phyloP scores from a whole-genome alignment of 2,329 filamentous ascomycete species.

The Diaporthe sp. region DNA sequence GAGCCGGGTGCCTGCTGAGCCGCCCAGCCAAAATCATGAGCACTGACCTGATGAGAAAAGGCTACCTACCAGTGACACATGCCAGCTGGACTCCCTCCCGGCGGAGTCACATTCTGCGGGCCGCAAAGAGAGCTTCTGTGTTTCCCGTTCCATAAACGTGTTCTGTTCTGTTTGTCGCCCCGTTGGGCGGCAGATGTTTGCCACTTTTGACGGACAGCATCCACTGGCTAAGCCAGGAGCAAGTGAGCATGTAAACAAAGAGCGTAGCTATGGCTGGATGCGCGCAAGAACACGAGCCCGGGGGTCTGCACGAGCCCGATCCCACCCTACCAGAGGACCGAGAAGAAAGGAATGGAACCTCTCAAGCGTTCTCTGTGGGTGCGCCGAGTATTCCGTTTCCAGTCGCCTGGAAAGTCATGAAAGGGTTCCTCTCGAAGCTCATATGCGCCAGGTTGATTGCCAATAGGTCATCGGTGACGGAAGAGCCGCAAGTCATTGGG shows the following conservation, averaged over 20 bases:
- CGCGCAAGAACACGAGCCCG: background rate
- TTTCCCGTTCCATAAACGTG: slow-evolving; percentile 7
- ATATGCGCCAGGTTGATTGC: slow-evolving; percentile 12
- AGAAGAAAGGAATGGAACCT: background rate
- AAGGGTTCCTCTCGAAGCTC: background rate
- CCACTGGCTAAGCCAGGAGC: background rate
- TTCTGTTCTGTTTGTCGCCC: slow-evolving; percentile 22
- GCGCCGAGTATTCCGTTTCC: slow-evolving; percentile 1
- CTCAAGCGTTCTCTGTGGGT: background rate
- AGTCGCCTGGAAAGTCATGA: slow-evolving; percentile 7
- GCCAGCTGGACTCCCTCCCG: slow-evolving; percentile 18
- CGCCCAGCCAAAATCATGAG: slow-evolving; percentile 9
- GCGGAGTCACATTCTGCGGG: slow-evolving; percentile 16
- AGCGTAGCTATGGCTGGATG: background rate
- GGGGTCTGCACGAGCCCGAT: slow-evolving; percentile 20
- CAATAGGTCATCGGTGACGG: slow-evolving; percentile 18
- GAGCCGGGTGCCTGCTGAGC: slow-evolving; percentile 11
- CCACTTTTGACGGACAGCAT: background rate
- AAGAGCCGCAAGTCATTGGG: slow-evolving; percentile 26
- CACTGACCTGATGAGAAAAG: slow-evolving; percentile 3
- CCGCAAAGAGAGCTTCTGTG: background rate
- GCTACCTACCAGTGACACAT: slow-evolving; percentile 27
- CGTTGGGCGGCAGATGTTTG: background rate
- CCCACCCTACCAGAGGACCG: background rate
- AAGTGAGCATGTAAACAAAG: background rate